Evolutionary conservation across 345 rosid genomes (phyloP).

Genomic region (Melastoma malabathricum): DNA sequence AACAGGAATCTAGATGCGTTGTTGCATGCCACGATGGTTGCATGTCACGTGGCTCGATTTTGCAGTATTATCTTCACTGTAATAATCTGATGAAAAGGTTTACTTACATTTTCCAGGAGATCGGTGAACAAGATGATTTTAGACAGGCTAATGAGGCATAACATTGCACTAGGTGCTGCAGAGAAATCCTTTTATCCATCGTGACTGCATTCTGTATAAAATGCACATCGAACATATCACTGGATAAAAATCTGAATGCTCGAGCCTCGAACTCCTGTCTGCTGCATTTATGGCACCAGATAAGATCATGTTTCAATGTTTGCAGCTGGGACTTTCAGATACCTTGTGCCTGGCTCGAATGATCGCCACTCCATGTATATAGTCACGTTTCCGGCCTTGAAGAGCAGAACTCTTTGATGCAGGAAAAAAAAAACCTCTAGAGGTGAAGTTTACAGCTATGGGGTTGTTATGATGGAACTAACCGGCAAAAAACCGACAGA

Average conservation of each 20-base stretch:
- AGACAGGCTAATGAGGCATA: conserved; percentile 51
- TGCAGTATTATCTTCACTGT: not conserved
- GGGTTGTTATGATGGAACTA: conserved; percentile 70
- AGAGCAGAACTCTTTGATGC: conserved; percentile 67
- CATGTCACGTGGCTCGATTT: not conserved
- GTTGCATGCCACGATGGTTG: conserved; percentile 34
- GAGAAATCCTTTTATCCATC: conserved; percentile 85
- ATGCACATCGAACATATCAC: conserved; percentile 79
- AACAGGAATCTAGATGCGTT: conserved; percentile 57
- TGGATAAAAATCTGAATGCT: conserved; percentile 76
- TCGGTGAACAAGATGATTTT: conserved; percentile 21
- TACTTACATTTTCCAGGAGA: conserved; percentile 31
- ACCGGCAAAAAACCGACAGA: conserved; percentile 74
- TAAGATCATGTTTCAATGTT: conserved; percentile 68
- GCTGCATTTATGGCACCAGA: conserved; percentile 74
- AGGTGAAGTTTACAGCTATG: conserved; percentile 86
- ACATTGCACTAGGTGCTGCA: conserved; percentile 71
- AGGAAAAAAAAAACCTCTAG: conserved; percentile 59
- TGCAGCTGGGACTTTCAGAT: conserved; percentile 77
- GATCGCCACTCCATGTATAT: not conserved
- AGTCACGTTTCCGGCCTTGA: too few species aligned
- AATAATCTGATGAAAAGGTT: too few species aligned
- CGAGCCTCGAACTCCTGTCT: conserved; percentile 74
- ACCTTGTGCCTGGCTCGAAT: conserved; percentile 62
- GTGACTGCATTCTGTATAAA: conserved; percentile 78